Evolutionary conservation across 2,329 filamentous ascomycete genomes (phyloP), one percentile per base, ranked within the genome.

Genomic region (Monascus ruber): DNA sequence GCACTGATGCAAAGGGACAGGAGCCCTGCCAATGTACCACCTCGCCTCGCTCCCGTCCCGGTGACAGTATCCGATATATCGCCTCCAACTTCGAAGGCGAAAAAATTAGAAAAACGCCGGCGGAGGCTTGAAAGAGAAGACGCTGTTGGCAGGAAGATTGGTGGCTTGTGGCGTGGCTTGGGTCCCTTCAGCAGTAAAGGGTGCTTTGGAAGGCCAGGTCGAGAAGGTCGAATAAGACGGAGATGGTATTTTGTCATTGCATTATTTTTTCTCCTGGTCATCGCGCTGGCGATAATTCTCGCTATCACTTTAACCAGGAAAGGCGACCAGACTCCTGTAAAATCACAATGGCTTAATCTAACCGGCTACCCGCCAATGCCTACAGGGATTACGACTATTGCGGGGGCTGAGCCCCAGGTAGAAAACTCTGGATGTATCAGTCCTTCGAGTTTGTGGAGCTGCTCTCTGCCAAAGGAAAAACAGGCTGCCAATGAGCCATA

Each of bases 291-390:
- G 10, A 59, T 81, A 24, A 66, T 76, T 1, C 64, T 86, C 1
- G 58, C 72, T 0, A 71, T 78, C 8, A 69, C 75, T 1, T 61
- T 85, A 33, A 70, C 68, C 38, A 66, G 61, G 46, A 63, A 64
- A 47, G 55, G 62, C 32, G 52, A 65, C 53, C 50, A 49, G 40
- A 69, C 56, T 3, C 59, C 64, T 0, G 62, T 68, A 6, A 58
- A 72, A 47, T 71, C 73, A 2, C 64, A 72, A 36, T 95, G 85
- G 82, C 70, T 94, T 41, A 94, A 94, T 55, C 59, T 93, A 44
- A 93, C 88, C 1, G 79, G 80, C 37, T 94, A 85, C 49, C 88
- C 88, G 11, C 82, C 87, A 0, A 85, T 95, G 53, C 85, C 85
- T 1, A 89, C 84, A 0, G 89, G 88, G 0, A 73, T 89, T 11